phyloP scores from a whole-genome alignment of 768 basidiomycete species.

The Suillus luteus region DNA sequence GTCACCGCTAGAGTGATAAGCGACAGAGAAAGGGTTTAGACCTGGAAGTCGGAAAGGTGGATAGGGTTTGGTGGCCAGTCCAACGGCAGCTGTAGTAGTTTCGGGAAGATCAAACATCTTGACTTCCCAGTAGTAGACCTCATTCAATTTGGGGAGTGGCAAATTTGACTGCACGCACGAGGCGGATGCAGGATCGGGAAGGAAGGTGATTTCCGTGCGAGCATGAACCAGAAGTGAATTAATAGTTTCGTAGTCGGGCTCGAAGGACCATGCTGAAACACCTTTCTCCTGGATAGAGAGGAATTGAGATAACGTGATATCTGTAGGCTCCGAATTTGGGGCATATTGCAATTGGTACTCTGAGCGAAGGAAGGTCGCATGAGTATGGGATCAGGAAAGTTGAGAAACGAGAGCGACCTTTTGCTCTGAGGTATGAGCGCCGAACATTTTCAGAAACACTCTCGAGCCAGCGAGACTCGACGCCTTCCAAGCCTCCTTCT shows the following conservation, averaged over 20 bases:
- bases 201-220: conserved; percentile 96
- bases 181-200: conserved; percentile 92
- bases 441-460: conserved; percentile 63
- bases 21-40: conserved; percentile 82
- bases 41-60: conserved; percentile 93
- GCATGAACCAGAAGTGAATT: conserved; percentile 92
- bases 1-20: conserved; percentile 95
- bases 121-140: conserved; percentile 99
- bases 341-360: conserved; percentile 87
- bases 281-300: conserved; percentile 99
- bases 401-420: conserved; percentile 56
- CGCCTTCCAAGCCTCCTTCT: conserved; percentile 90
- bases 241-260: conserved; percentile 96
- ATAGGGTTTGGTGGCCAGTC: conserved; percentile 95
- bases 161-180: conserved; percentile 97
- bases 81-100: conserved; percentile 86
- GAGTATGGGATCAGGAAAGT: conserved; percentile 14
- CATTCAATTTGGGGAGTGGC: conserved; percentile 95
- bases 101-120: conserved; percentile 98
- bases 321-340: conserved; percentile 94
- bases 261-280: conserved; percentile 98
- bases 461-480: conserved; percentile 95
- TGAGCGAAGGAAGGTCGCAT: conserved; percentile 30
- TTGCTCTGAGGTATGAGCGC: conserved; percentile 79
- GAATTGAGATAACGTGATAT: conserved; percentile 98